phyloP scores from a whole-genome alignment of 306 rosid species.

The Senna tora region DNA sequence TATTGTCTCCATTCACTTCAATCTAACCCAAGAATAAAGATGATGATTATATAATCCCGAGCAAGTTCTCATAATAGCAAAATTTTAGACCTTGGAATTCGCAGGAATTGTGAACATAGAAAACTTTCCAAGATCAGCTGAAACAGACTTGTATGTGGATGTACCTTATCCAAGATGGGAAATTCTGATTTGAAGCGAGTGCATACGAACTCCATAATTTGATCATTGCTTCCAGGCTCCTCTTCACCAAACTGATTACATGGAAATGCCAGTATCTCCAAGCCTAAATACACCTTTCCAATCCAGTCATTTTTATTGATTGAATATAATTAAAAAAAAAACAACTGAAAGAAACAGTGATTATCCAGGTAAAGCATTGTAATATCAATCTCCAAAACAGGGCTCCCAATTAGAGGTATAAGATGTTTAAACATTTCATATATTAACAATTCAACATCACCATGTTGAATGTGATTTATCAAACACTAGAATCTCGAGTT shows the following conservation, averaged over 20 bases:
- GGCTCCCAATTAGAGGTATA: not conserved
- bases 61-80: not conserved
- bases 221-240: slow-evolving; percentile 87
- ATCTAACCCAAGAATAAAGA: slow-evolving; percentile 49
- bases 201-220: slow-evolving; percentile 80
- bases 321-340: not conserved
- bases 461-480: not conserved
- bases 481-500: not conserved
- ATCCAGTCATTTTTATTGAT: slow-evolving; percentile 19
- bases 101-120: slow-evolving; percentile 1
- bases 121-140: not conserved
- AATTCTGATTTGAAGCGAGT: slow-evolving; percentile 87
- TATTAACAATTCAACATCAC: not conserved
- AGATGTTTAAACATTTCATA: not conserved
- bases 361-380: not conserved
- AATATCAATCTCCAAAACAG: not conserved
- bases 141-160: not conserved
- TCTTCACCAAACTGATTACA: slow-evolving; percentile 85
- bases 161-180: slow-evolving; percentile 84
- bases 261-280: slow-evolving; percentile 87
- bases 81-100: not conserved
- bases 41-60: not conserved
- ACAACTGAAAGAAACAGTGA: not conserved
- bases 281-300: slow-evolving; percentile 48
- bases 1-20: slow-evolving; percentile 77